Conservation (phyloP, 1,284 basidiomycete genomes). For the Trichosporon coremiiforme region DNA sequence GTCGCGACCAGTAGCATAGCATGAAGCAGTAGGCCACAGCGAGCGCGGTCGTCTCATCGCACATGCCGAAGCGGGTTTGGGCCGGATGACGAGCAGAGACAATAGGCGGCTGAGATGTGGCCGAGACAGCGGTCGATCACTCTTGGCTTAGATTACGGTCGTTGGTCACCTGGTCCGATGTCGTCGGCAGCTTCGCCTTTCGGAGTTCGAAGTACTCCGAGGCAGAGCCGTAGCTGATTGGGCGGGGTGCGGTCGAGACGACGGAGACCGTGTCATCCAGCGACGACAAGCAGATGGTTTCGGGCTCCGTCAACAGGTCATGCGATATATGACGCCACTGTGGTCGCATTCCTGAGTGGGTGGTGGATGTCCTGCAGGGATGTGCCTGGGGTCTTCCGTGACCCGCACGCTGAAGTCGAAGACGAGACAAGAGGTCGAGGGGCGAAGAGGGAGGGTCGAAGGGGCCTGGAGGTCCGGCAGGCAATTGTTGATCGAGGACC, state of each 20-base stretch:
- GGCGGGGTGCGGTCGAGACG: too few relatives aligned
- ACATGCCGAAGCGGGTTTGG: neutral
- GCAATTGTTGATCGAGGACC: neutral
- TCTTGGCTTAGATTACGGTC: neutral
- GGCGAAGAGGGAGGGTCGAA: neutral
- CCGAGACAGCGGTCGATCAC: neutral
- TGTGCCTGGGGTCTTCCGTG: neutral
- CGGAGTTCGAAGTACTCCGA: neutral
- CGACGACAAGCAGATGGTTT: neutral
- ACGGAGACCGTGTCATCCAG: neutral
- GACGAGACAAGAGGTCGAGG: neutral
- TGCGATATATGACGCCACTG: neutral
- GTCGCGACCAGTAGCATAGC: neutral
- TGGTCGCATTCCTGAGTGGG: neutral
- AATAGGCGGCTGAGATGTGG: neutral
- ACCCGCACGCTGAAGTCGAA: neutral
- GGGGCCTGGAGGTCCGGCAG: neutral
- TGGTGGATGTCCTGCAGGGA: neutral
- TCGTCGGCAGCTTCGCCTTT: neutral
- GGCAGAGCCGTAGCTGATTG: neutral
- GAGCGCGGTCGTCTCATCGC: too few relatives aligned
- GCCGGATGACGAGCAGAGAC: neutral
- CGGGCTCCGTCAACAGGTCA: neutral
- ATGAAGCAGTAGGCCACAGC: too few relatives aligned
- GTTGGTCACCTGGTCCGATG: neutral